These are phyloP conservation scores for Pleomassaria siparia DNA, from an alignment of 2,329 filamentous ascomycete species.

Conservation along the genomic window DNA sequence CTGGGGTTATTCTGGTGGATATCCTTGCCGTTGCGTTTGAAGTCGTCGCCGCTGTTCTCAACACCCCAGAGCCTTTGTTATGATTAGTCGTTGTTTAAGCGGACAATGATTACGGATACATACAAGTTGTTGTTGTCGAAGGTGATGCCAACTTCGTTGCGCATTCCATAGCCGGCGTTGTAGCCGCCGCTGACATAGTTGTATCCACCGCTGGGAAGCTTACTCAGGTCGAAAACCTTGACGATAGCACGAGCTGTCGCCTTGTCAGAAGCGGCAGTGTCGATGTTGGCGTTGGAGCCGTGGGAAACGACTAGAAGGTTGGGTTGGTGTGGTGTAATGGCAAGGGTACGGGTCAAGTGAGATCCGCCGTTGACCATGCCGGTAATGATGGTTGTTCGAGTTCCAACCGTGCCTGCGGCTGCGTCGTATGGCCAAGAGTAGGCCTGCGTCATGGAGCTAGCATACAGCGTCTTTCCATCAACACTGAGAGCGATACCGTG, in stretches of 20 bases:
- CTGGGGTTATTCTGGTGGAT: conserved; percentile 69
- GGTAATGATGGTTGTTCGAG: conserved; percentile 58
- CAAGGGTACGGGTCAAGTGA: conserved; percentile 67
- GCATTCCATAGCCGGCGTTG: conserved; percentile 64
- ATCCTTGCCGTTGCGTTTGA: conserved; percentile 56
- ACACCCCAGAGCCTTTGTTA: conserved; percentile 48
- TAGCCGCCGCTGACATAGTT: conserved; percentile 55
- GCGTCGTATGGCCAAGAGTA: conserved; percentile 67
- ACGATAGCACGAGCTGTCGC: conserved; percentile 64
- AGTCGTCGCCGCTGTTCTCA: conserved; percentile 70
- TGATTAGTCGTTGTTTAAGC: not conserved
- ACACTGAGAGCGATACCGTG: conserved; percentile 52
- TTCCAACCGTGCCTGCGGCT: conserved; percentile 48
- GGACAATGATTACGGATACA: conserved; percentile 46
- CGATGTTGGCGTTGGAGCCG: conserved; percentile 65
- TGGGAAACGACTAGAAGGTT: conserved; percentile 65
- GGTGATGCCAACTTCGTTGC: conserved; percentile 68
- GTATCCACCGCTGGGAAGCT: conserved; percentile 42
- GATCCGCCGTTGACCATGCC: conserved; percentile 58
- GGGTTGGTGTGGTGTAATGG: conserved; percentile 57
- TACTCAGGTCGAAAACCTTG: conserved; percentile 59
- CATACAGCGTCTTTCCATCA: conserved; percentile 53
- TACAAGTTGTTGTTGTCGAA: conserved; percentile 48
- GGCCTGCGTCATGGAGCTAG: conserved; percentile 59
- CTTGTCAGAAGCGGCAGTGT: conserved; percentile 53